Base-by-base conservation (phyloP, 768 basidiomycete genomes). In the Hericium coralloides region DNA sequence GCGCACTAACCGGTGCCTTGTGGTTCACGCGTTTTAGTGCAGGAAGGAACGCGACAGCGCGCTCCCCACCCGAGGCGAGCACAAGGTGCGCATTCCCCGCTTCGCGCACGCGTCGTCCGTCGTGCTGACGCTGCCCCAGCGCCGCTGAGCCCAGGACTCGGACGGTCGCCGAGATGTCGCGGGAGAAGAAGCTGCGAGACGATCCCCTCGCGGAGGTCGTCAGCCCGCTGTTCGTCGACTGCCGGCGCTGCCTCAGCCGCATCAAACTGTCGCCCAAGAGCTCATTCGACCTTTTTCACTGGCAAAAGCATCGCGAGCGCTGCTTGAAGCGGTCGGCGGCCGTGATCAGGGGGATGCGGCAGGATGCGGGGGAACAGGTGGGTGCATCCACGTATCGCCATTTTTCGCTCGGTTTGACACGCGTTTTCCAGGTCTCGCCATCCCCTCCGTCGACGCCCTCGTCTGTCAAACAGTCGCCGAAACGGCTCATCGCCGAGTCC, bases 141-240 rank as follows among this genome's bases (percentile, higher is more conserved):
- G 51, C 60, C n/a, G 54, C 53, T 26, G 60, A 59, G 9, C 53
- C 59, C 37, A 59, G 59, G 49, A 60, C 62, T 31, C 61, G 55
- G 43, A 63, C 62, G 23, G 60, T 60, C 7, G 60, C 60, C 14
- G 60, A 63, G 36, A 52, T 37, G 26, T 49, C 50, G 57, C 62
- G 62, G 18, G 62, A 63, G 43, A 54, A 58, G 25, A 58, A 57
- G 37, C 52, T 61, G 18, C 55, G 49, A 17, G 57, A 55, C 10
- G 62, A 63, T 39, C 62, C 62, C n/a, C 60, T 63, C 31, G 62
- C 60, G 10, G 60, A 63, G 41, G 60, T 63, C 26, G 49, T 61
- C 12, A 53, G 57, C 2, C 57, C 62, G 7, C 55, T 61, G 14
- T 63, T 56, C 17, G 57, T 63, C 17, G 45, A 55, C 45, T 63